phyloP scores from a whole-genome alignment of 2,329 filamentous ascomycete genomes.

The Hypoxylon sp. region DNA sequence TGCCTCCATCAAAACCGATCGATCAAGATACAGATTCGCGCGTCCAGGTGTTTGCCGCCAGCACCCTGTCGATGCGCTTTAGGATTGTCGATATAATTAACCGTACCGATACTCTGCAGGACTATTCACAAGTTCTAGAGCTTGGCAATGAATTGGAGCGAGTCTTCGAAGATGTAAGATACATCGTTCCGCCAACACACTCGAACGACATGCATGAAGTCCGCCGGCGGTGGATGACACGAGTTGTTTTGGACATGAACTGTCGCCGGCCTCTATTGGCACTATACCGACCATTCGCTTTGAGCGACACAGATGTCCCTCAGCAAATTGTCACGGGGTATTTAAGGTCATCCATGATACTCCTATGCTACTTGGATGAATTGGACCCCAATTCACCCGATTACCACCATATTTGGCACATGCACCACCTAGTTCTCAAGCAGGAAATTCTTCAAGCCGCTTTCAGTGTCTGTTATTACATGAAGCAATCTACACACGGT shows the following conservation, averaged over 20 bases:
- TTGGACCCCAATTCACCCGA: conserved; percentile 63
- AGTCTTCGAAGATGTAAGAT: conserved; percentile 69
- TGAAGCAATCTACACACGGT: conserved; percentile 55
- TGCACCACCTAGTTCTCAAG: conserved; percentile 68
- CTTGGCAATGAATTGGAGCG: conserved; percentile 68
- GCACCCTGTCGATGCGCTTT: conserved; percentile 65
- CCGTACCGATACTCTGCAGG: conserved; percentile 66
- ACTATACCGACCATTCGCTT: conserved; percentile 68
- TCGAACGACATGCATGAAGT: conserved; percentile 60
- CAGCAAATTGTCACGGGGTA: conserved; percentile 67
- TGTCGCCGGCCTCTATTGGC: conserved; percentile 66
- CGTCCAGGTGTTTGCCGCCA: conserved; percentile 68
- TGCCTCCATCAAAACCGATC: conserved; percentile 65
- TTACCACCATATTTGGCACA: conserved; percentile 64
- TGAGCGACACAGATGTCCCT: conserved; percentile 66
- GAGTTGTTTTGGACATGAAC: conserved; percentile 68
- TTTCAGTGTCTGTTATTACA: conserved; percentile 70
- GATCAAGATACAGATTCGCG: conserved; percentile 68
- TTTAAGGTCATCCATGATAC: conserved; percentile 68
- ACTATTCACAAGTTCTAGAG: conserved; percentile 68
- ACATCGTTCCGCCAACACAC: conserved; percentile 64
- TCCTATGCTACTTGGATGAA: conserved; percentile 70
- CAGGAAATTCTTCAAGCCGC: conserved; percentile 69
- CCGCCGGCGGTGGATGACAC: conserved; percentile 66
- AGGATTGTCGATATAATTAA: conserved; percentile 66